Conservation (phyloP, 768 basidiomycete genomes). For the Termitomyces bulborhizus region DNA sequence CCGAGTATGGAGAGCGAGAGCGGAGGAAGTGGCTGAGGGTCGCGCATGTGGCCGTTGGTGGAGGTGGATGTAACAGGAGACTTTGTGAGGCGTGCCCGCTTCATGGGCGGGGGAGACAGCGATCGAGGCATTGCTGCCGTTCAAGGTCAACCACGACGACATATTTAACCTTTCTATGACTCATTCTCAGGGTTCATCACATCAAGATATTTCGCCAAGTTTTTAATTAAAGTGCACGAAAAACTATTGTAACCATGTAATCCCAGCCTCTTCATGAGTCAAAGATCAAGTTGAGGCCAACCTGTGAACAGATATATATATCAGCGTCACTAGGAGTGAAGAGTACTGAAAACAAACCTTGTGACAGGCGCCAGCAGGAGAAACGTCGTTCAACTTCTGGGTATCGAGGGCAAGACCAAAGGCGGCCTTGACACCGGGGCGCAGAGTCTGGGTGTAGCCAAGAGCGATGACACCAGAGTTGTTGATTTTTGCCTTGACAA, state of each 20-base stretch:
- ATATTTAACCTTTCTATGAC: background rate
- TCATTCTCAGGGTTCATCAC: background rate
- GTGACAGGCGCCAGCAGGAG: conserved; percentile 64
- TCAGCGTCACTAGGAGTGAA: background rate
- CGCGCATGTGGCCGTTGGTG: conserved; percentile 23
- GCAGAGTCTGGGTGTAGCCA: conserved; percentile 89
- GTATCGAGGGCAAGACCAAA: conserved; percentile 97
- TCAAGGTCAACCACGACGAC: background rate
- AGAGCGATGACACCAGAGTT: conserved; percentile 88
- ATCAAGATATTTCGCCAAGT: background rate
- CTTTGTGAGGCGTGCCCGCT: conserved; percentile 24
- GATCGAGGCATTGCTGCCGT: conserved; percentile 17
- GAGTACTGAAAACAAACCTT: conserved; percentile 39
- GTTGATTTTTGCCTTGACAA: conserved; percentile 99
- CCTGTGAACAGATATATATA: conserved; percentile 24
- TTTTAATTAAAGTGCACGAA: conserved; percentile 15
- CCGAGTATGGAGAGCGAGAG: conserved; percentile 79
- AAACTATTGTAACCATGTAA: conserved; percentile 27
- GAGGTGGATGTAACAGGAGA: conserved; percentile 7
- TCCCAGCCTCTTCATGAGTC: conserved; percentile 48
- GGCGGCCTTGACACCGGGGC: conserved; percentile 86
- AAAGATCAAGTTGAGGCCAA: conserved; percentile 71
- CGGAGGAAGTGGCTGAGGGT: conserved; percentile 37
- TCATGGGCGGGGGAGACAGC: conserved; percentile 22
- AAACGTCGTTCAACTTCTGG: conserved; percentile 75